A percentile compares a stretch with the other conserved stretches of the same genome.
phyloP scores from a whole-genome alignment of 2,329 filamentous ascomycete genomes.

The Claviceps purpurea region DNA sequence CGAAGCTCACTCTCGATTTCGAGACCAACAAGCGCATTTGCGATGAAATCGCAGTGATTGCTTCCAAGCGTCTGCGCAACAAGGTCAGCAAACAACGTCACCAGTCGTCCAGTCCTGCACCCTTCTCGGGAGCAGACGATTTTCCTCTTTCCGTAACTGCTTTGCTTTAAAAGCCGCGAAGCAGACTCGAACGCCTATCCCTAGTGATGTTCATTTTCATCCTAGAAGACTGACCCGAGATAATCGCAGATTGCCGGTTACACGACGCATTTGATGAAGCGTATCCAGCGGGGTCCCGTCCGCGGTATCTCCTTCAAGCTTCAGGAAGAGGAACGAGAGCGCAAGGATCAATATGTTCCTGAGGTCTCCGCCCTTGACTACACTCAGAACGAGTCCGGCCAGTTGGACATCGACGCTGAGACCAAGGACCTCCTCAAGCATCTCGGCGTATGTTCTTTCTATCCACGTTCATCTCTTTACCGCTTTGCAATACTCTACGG shows the following conservation, averaged over 20 bases:
- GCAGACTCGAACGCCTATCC: background rate
- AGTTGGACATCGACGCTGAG: slow-evolving; percentile 90
- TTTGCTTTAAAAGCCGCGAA: too few relatives aligned
- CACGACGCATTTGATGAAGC: slow-evolving; percentile 99
- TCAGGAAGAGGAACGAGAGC: slow-evolving; percentile 99
- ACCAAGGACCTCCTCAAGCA: slow-evolving; percentile 99
- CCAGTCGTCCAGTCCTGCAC: background rate
- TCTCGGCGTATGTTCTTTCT: slow-evolving; percentile 68
- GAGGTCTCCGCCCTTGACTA: slow-evolving; percentile 98
- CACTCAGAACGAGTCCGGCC: slow-evolving; percentile 83
- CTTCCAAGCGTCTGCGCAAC: slow-evolving; percentile 97
- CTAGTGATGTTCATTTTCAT: background rate
- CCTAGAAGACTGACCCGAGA: background rate
- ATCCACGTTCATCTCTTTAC: background rate
- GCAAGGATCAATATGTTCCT: slow-evolving; percentile 99
- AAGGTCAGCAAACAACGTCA: slow-evolving; percentile 49
- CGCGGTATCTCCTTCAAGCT: slow-evolving; percentile 99
- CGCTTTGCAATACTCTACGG: background rate
- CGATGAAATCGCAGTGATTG: slow-evolving; percentile 99
- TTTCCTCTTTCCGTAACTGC: background rate
- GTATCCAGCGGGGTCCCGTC: slow-evolving; percentile 97
- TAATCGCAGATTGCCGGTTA: slow-evolving; percentile 75
- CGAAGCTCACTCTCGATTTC: slow-evolving; percentile 97
- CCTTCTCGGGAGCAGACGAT: too few relatives aligned
- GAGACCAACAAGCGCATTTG: slow-evolving; percentile 99